Conservation (phyloP, 1,139 yeast genomes). For the Maudiozyma humilis region DNA sequence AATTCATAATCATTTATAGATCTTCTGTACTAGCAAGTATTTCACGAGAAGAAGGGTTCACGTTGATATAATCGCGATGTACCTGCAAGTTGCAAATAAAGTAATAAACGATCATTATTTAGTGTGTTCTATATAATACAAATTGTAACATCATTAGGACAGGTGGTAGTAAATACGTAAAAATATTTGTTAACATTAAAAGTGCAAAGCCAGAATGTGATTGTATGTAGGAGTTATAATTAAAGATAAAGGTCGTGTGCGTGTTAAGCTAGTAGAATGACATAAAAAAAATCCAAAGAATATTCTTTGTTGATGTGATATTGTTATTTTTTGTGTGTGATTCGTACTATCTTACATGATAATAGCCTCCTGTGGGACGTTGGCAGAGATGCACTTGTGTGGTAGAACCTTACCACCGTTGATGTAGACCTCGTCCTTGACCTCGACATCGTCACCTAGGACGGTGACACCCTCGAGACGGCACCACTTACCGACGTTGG, state of each 20-base stretch:
- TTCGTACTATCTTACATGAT: constrained; percentile 55
- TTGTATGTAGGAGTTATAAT: not conserved
- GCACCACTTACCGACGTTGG: constrained; percentile 98
- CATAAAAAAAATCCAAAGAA: too few relatives aligned
- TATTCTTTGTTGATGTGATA: too few relatives aligned
- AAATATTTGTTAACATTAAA: not conserved
- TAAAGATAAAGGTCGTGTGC: not conserved
- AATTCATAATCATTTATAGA: not conserved
- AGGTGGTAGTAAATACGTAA: not conserved
- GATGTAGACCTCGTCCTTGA: constrained; percentile 96
- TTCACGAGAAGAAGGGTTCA: too few relatives aligned
- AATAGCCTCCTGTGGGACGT: constrained; percentile 95
- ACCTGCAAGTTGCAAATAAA: too few relatives aligned
- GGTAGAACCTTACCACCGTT: constrained; percentile 99
- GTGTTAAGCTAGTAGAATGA: too few relatives aligned
- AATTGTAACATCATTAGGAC: too few relatives aligned
- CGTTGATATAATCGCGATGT: too few relatives aligned
- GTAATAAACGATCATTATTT: not conserved
- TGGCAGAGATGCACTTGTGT: constrained; percentile 92
- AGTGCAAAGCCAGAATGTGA: not conserved
- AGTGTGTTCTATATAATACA: not conserved
- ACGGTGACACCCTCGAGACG: constrained; percentile 97
- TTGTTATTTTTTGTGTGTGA: not conserved
- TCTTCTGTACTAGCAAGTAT: not conserved
- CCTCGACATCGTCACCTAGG: constrained; percentile 97